Base-by-base conservation (phyloP, 768 basidiomycete species). In the Tylopilus cervinicoccineus region DNA sequence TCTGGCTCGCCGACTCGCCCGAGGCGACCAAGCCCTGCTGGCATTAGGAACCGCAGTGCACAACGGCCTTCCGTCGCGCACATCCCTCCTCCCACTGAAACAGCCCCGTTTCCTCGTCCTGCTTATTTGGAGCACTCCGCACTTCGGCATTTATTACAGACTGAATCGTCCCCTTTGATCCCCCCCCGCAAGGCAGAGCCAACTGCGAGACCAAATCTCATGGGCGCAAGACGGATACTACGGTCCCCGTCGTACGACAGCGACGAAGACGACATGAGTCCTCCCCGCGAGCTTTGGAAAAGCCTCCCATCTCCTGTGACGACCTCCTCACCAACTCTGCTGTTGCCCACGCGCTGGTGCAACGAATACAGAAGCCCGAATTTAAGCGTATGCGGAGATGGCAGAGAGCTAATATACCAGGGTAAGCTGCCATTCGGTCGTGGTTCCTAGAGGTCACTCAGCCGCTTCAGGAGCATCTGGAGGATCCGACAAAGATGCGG, bases 311-410 rank as follows among this genome's bases (percentile, higher is more conserved):
- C 60, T 44, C 56, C 57, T 16, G 46, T 60, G 26, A 51, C 58
- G 14, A 20, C 43, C 1, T 54, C 61, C 28, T 62, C 75, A 26
- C 72, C 70, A 34, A 69, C 76, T 14, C 68, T 88, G 53, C 70
- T 74, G 50, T 65, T 93, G 19, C 90, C 90, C 17, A 86, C 86
- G 4, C 76, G 86, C 33, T 92, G 88, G 90, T 85, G 79, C 62
- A 81, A 88, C 39, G 78, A 82, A 57, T 79, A 78, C 51, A 77
- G 85, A 42, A 75, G 79, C 54, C 57, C 72, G 5, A 70, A 73
- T 43, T 68, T 93, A 43, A 82, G 71, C 51, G 75, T 92, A 14
- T 82, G 82, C 8, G 52, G 68, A 24, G 86, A 90, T 61, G 89
- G 90, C 11, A 76, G 85, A 37, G 88, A 92, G 45, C 68, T 92